A percentile compares a stretch with the other conserved stretches of the same genome.
These are phyloP conservation scores for Nakaseomyces delphensis DNA, from an alignment of 1,139 yeast species.

Conservation along the genomic window DNA sequence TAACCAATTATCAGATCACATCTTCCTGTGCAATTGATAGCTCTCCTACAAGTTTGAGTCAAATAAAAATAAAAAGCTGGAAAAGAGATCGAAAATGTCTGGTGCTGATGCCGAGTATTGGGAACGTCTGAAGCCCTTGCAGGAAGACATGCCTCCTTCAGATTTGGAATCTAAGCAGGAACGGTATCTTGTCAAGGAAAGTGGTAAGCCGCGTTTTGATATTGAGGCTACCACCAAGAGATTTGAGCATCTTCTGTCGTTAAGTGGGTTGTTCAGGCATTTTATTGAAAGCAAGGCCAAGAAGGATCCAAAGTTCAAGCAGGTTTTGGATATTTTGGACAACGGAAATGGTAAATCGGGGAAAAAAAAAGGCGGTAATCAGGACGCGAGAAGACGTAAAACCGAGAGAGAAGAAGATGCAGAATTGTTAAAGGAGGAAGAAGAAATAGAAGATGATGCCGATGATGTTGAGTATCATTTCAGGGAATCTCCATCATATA, in stretches of 20 bases:
- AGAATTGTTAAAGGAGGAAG: conserved; percentile 73
- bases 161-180: conserved; percentile 27
- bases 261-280: conserved; percentile 79
- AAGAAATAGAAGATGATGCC: conserved; percentile 32
- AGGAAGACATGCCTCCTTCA: conserved; percentile 21
- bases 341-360: conserved; percentile 25
- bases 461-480: conserved; percentile 31
- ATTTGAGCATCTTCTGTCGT: conserved; percentile 70
- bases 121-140: conserved; percentile 27
- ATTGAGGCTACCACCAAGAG: conserved; percentile 67
- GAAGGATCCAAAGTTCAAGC: conserved; percentile 57
- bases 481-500: conserved; percentile 70
- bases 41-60: too few species aligned
- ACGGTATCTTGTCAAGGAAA: conserved; percentile 43
- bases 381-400: conserved; percentile 42
- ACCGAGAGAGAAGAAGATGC: conserved; percentile 92
- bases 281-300: conserved; percentile 78
- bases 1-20: background rate
- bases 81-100: background rate
- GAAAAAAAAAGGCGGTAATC: conserved; percentile 28
- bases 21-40: too few species aligned
- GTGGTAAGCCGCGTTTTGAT: conserved; percentile 46
- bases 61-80: background rate
- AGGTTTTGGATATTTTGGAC: conserved; percentile 49
- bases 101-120: conserved; percentile 17